Percentiles rank a stretch among this genome's conserved stretches.
These are phyloP conservation scores for Quercus phellos DNA, from an alignment of 331 rosid genomes.

Conservation along the genomic window DNA sequence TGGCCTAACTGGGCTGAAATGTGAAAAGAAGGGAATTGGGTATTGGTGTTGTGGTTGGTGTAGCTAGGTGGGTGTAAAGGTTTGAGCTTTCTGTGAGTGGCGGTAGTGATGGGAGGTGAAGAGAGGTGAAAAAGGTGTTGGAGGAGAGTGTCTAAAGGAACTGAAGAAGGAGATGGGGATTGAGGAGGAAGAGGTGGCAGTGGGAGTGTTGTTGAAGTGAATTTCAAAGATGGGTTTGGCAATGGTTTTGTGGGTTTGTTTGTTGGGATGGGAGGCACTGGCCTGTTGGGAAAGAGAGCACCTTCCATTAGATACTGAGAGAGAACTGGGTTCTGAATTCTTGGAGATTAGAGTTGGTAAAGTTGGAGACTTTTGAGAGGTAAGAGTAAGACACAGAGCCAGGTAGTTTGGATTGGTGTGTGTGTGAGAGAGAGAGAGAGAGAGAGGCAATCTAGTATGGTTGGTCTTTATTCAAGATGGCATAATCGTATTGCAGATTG, in stretches of 20 bases:
- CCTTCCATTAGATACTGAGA: conserved; percentile 59
- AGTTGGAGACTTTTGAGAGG: neutral
- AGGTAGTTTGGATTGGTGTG: neutral
- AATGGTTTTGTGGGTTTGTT: conserved; percentile 34
- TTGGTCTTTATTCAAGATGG: conserved; percentile 16
- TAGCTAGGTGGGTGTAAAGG: conserved; percentile 23
- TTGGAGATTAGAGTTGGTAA: neutral
- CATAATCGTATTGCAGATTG: neutral
- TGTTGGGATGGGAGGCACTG: conserved; percentile 47
- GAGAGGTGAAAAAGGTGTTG: conserved; percentile 60
- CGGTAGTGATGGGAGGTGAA: conserved; percentile 29
- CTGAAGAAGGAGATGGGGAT: conserved; percentile 35
- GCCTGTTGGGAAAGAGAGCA: conserved; percentile 57
- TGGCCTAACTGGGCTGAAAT: conserved; percentile 20
- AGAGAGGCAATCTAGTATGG: neutral
- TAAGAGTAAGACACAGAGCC: neutral
- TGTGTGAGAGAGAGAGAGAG: neutral
- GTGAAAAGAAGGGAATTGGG: conserved; percentile 38
- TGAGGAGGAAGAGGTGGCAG: conserved; percentile 47
- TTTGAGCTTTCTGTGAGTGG: conserved; percentile 27
- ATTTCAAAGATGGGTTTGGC: conserved; percentile 34
- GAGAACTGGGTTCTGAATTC: neutral
- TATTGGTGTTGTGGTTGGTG: conserved; percentile 20
- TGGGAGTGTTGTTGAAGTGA: conserved; percentile 49
- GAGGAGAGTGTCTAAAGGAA: conserved; percentile 49